Conservation (phyloP, 768 basidiomycete genomes). For the Flagelloscypha sp. region DNA sequence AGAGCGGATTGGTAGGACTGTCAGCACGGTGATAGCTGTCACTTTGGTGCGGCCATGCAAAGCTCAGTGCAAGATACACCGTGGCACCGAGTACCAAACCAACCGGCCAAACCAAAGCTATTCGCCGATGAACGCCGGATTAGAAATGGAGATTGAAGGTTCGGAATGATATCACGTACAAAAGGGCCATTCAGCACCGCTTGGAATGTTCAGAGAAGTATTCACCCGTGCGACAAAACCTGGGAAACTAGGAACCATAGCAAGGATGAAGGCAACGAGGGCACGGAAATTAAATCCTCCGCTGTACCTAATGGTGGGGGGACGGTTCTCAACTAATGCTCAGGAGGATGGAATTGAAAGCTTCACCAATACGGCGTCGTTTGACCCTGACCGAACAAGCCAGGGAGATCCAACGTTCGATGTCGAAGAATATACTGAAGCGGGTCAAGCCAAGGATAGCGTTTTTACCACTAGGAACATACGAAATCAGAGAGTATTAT, state of each 20-base stretch:
- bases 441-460: not conserved
- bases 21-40: no score
- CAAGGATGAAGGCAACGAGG: conserved; percentile 10
- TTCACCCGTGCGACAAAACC: conserved; percentile 10
- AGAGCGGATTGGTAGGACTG: no score
- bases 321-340: no score
- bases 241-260: conserved; percentile 10
- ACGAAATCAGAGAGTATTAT: conserved; percentile 32
- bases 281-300: conserved; percentile 12
- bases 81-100: conserved; percentile 7
- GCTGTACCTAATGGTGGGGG: no score
- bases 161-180: conserved; percentile 11
- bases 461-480: no score
- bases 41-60: conserved; percentile 5
- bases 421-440: conserved; percentile 8
- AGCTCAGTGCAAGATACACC: conserved; percentile 10
- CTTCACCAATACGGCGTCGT: not conserved
- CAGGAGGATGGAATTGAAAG: not conserved
- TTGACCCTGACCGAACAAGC: conserved; percentile 5
- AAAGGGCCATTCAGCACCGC: conserved; percentile 1
- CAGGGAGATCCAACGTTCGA: conserved; percentile 4
- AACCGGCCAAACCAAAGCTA: conserved; percentile 14
- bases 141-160: not conserved
- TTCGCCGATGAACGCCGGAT: not conserved
- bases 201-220: no score